A percentile compares a stretch with the other conserved stretches of the same genome.
Evolutionary conservation across 805 yeast genomes (phyloP).

Genomic region (Grigorovia humatica): DNA sequence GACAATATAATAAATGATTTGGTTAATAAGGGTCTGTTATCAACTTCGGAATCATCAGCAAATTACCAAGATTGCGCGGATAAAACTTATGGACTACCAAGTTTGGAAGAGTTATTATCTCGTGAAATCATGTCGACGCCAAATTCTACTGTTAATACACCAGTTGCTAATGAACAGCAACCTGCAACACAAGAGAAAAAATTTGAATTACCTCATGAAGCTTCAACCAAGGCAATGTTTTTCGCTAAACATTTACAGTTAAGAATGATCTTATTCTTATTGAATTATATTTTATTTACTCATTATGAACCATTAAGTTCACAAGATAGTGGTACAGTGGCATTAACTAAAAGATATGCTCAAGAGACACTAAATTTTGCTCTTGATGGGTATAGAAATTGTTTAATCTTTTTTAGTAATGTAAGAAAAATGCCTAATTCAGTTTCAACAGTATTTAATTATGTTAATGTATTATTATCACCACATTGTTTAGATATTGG

Average conservation of each 20-base stretch:
- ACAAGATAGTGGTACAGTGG: conserved; percentile 27
- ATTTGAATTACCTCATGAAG: conserved; percentile 31
- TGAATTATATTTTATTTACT: conserved; percentile 40
- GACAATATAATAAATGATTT: conserved; percentile 21
- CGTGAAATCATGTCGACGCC: conserved; percentile 5
- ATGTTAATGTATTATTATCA: conserved; percentile 36
- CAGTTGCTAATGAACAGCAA: not conserved
- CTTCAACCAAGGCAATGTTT: conserved; percentile 32
- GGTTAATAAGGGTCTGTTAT: conserved; percentile 22
- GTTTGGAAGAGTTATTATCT: conserved; percentile 20
- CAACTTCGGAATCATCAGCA: conserved; percentile 23
- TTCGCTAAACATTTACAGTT: conserved; percentile 32
- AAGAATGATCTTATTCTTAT: conserved; percentile 39
- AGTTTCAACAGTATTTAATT: conserved; percentile 24
- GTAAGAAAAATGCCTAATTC: conserved; percentile 29
- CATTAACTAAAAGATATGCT: conserved; percentile 31
- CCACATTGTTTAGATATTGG: conserved; percentile 44
- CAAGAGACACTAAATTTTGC: conserved; percentile 35
- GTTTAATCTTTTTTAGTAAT: conserved; percentile 33
- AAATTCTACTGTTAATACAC: conserved; percentile 5
- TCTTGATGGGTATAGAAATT: conserved; percentile 34
- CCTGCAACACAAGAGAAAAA: conserved; percentile 20
- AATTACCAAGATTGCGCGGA: conserved; percentile 21
- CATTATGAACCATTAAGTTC: conserved; percentile 35
- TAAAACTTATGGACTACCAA: conserved; percentile 26